Base-by-base conservation (phyloP, 345 rosid species). In the Ceriops tagal region DNA sequence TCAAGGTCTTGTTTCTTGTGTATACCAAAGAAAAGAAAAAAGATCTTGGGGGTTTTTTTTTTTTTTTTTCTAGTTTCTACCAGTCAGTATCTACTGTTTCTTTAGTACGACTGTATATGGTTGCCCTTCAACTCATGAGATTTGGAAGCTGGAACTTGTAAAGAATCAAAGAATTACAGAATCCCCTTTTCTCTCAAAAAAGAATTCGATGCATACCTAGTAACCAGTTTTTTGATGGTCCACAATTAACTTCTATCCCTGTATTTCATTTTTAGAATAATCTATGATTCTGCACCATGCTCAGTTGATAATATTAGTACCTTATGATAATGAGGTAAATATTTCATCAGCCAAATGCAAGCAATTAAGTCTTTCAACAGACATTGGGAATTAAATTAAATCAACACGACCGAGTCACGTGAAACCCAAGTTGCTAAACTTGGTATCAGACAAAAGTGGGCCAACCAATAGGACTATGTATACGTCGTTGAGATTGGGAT, bases 311-410 rank as follows among this genome's bases (percentile, higher is more conserved):
- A 15, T 43, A 43, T 13, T 43, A 43, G 5, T 43, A 43, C 49
- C 49, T 13, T 13, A 3, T 28, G 49, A 20, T 58, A 63, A 62
- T 74, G 81, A 82, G 66, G 79, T 39, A 55, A 69, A 72, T 39
- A 75, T 82, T 70, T 51, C 74, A 72, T 75, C 81, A 77, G 49
- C 31, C 16, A 15, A 77, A 60, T 46, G 77, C 65, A 82, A 82
- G 83, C 71, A 47, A 58, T 19, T 24, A 11, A 31, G 19, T 39
- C 49, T 15, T 13, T 62, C 26, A 35, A 66, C 49, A 63, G 18
- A 20, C 32, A 47, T 20, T 49, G 13, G 64, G 46, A 21, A 31
- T 21, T 8, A 53, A 34, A 1, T 43, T 61, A 62, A 31, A 59
- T 16, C 6, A 32, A 26, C 1, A 52, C 20, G 34, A 66, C 32